Conservation (phyloP, 2,329 filamentous ascomycete species). For the Leptographium procerum region DNA sequence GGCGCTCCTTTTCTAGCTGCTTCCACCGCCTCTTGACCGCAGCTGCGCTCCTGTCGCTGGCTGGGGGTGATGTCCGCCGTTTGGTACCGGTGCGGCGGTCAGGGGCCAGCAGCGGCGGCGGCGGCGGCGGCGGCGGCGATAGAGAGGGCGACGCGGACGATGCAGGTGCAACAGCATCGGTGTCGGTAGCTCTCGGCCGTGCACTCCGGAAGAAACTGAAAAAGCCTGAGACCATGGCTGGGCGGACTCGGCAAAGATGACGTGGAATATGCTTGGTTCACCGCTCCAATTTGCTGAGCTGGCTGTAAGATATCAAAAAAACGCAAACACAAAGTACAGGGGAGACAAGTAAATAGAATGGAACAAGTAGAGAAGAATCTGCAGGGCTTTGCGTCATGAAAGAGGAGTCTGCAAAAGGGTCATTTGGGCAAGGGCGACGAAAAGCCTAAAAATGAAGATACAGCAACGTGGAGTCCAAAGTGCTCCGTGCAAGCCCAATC, state of each 20-base stretch:
- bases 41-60: not conserved
- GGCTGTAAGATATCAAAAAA: not conserved
- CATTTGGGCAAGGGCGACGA: too few species aligned
- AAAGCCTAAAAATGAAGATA: not conserved
- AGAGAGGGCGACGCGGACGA: not conserved
- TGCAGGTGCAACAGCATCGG: not conserved
- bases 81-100: not conserved
- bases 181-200: not conserved
- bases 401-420: not conserved
- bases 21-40: constrained; percentile 3
- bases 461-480: not conserved
- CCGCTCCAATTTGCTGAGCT: not conserved
- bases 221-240: constrained; percentile 1
- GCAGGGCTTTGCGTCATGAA: too few species aligned
- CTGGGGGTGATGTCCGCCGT: not conserved
- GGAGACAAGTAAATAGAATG: too few species aligned
- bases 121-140: not conserved
- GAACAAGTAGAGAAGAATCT: too few species aligned
- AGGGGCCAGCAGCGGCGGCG: too few species aligned
- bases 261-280: not conserved
- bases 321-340: not conserved
- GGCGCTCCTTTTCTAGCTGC: too few species aligned
- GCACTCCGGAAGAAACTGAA: constrained; percentile 6
- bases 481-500: not conserved
- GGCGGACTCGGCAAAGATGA: not conserved